A percentile compares a stretch with the other conserved stretches of the same genome.
phyloP scores from a whole-genome alignment of 2,329 filamentous ascomycete species.

The Alternaria triticimaculans region DNA sequence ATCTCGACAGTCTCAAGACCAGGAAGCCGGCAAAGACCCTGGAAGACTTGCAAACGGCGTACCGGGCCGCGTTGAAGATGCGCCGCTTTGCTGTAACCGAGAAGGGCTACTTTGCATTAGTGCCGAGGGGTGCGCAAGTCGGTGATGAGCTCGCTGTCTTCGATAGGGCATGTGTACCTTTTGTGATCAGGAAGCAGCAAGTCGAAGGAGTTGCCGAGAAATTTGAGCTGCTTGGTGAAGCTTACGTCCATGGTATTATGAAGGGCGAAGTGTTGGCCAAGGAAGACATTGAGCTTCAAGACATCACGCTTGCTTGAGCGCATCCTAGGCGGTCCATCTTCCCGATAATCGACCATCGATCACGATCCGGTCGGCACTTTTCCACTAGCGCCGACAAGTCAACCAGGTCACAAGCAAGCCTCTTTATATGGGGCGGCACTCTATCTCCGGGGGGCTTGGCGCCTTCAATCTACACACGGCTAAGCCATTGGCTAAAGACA shows the following conservation, averaged over 20 bases:
- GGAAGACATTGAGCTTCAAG: conserved; percentile 8
- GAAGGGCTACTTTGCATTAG: conserved; percentile 30
- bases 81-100: conserved; percentile 29
- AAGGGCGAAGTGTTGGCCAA: conserved; percentile 22
- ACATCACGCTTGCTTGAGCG: conserved; percentile 20
- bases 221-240: conserved; percentile 29
- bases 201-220: background rate
- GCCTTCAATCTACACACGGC: conserved; percentile 17
- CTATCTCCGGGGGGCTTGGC: conserved; percentile 1
- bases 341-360: background rate
- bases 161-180: conserved; percentile 27
- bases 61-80: conserved; percentile 25
- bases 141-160: conserved; percentile 28
- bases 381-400: background rate
- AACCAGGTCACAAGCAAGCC: conserved; percentile 16
- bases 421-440: conserved; percentile 10
- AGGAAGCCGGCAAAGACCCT: conserved; percentile 22
- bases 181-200: conserved; percentile 15
- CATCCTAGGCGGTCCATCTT: background rate
- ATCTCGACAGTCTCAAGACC: conserved; percentile 23
- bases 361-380: conserved; percentile 1
- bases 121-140: conserved; percentile 22
- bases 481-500: conserved; percentile 25
- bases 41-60: conserved; percentile 21
- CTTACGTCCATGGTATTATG: conserved; percentile 35